These are phyloP conservation scores for Pichia californica DNA, from an alignment of 805 yeast genomes.

Conservation along the genomic window DNA sequence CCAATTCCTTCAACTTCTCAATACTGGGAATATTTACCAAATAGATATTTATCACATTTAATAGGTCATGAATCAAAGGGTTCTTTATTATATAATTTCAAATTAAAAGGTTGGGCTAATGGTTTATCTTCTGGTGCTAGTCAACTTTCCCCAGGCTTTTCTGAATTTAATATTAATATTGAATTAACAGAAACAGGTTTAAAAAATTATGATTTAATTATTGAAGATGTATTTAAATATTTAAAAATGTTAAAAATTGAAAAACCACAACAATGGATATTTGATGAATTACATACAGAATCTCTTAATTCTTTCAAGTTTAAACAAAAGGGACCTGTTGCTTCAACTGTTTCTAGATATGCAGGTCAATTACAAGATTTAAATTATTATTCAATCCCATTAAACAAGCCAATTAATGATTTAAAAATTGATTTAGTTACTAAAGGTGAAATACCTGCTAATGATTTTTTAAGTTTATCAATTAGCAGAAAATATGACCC, in stretches of 20 bases:
- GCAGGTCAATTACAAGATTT: constrained; percentile 26
- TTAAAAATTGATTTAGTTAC: constrained; percentile 2
- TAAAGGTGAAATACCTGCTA: constrained; percentile 48
- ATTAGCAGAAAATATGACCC: constrained; percentile 52
- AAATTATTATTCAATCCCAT: constrained; percentile 18
- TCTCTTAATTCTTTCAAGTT: constrained; percentile 69
- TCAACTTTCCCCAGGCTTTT: constrained; percentile 59
- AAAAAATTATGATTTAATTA: constrained; percentile 52
- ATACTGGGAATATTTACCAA: constrained; percentile 63
- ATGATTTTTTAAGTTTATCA: constrained; percentile 52
- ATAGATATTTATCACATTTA: constrained; percentile 67
- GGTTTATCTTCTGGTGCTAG: constrained; percentile 69
- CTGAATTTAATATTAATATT: constrained; percentile 60
- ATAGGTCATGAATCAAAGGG: constrained; percentile 93
- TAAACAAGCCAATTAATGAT: constrained; percentile 13
- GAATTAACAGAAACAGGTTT: constrained; percentile 76
- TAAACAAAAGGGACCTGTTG: constrained; percentile 67
- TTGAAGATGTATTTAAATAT: constrained; percentile 63
- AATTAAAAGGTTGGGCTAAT: constrained; percentile 71
- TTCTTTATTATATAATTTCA: constrained; percentile 65
- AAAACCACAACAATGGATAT: constrained; percentile 74
- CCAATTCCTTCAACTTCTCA: constrained; percentile 68
- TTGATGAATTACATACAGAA: constrained; percentile 66
- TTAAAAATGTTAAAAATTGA: constrained; percentile 49
- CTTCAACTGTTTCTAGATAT: constrained; percentile 57